Base-by-base conservation (phyloP, 148 eudicot species). In the Dianthus caryophyllus region DNA sequence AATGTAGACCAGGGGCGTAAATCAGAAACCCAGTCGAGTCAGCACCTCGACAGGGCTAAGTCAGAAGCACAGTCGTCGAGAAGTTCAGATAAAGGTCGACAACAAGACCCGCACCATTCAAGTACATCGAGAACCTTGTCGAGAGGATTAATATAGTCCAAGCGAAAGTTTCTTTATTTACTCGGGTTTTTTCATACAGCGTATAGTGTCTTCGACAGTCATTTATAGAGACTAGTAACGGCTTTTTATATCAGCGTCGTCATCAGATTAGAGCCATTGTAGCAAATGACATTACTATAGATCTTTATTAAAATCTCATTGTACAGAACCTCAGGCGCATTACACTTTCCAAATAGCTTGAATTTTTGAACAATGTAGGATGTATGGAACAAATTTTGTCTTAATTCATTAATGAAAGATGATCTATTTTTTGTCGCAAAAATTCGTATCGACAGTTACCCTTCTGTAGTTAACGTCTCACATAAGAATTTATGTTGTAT, bases 41-140 rank as follows among this genome's bases (percentile, higher is more conserved):
- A 81, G 21, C 76, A 65, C 55, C 51, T 80, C 22, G 87, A 88
- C 39, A 71, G 78, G 70, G 71, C 76, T 44, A 88, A 84, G 66
- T 80, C 85, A 6, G 90, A 83, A 51, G 78, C 76, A 77, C 55
- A 80, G 22, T 69, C 83, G 58, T 75, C 76, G 6, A 75, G 24
- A 20, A 73, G 59, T 22, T 70, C 26, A 58, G 84, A 84, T 12
- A 86, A 86, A 78, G 79, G 76, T 74, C 76, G 72, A 68, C 64
- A 65, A 69, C 74, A 74, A 66, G 82, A 80, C 44, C 66, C 70
- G 38, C 74, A 71, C 72, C 61, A 76, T 20, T 78, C 66, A 15
- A 69, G 24, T 55, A 47, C 74, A 67, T 60, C 75, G 74, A 77
- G 87, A 70, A 81, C 75, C 54, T 55, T 65, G 21, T 81, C 84